These are phyloP conservation scores for Cotoneaster glaucophyllus DNA, from an alignment of 306 rosid species.

Conservation along the genomic window DNA sequence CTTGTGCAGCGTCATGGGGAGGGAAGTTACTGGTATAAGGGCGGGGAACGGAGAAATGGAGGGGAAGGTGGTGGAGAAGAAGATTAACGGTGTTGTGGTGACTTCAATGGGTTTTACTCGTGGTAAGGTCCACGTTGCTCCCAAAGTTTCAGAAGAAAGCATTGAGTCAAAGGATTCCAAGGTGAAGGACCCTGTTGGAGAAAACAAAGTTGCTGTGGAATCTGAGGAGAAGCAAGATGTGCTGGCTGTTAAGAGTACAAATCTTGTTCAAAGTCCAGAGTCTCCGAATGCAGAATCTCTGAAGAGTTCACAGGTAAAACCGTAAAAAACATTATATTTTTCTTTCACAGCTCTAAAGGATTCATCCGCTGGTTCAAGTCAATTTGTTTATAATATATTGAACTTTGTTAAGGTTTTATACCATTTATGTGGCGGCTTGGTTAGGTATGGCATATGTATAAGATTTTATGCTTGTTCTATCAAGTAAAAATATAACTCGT, in stretches of 20 bases:
- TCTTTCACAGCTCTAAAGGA: background rate
- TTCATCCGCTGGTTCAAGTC: background rate
- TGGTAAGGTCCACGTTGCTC: slow-evolving; percentile 52
- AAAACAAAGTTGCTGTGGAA: slow-evolving; percentile 33
- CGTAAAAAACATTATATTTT: too few species aligned
- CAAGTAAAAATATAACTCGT: background rate
- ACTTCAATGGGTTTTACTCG: slow-evolving; percentile 42
- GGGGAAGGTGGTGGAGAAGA: slow-evolving; percentile 29
- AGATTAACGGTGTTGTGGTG: slow-evolving; percentile 30
- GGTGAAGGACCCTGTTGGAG: slow-evolving; percentile 50
- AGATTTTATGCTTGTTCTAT: background rate
- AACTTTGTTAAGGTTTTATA: background rate
- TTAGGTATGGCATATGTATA: background rate
- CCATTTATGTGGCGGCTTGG: background rate
- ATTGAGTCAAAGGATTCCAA: slow-evolving; percentile 53
- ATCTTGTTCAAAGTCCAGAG: slow-evolving; percentile 34
- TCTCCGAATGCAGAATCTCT: slow-evolving; percentile 49
- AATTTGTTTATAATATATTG: background rate
- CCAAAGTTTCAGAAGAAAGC: slow-evolving; percentile 49
- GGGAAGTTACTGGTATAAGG: slow-evolving; percentile 64
- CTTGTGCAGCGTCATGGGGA: slow-evolving; percentile 78
- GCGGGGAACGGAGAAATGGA: slow-evolving; percentile 13
- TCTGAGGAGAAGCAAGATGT: slow-evolving; percentile 38
- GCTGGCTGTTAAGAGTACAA: slow-evolving; percentile 40
- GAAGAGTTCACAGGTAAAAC: slow-evolving; percentile 32